Evolutionary conservation across 2,329 filamentous ascomycete genomes (phyloP), one percentile per base, ranked within the genome.

Genomic region (Hymenoscyphus albidus): DNA sequence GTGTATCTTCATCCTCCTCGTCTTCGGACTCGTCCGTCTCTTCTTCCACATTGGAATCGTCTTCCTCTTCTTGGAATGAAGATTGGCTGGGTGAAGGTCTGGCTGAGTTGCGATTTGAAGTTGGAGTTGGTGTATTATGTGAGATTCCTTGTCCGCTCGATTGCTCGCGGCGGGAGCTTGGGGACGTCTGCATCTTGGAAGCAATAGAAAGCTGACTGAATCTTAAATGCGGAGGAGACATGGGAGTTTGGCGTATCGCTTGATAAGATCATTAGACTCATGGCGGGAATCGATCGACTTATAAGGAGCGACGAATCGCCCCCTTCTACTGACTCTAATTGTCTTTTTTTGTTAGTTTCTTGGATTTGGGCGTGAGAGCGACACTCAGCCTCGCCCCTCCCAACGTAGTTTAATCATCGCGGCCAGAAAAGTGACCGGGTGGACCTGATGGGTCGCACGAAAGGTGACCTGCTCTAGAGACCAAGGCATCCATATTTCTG

Each of bases 141-240:
- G 44, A 27, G 18, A 12, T 13, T 5, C 6, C 7, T 7, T 54
- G n/a, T 54, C 48, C 18, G 10, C 48, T 10, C 48, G 48, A 54
- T 54, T 54, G n/a, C 18, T 54, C 48, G 13, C 2, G 48, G 18
- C 18, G 18, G 48, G 48, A 54, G 48, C 48, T 54, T 56, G 68
- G 65, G 62, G 70, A 64, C 39, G 69, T 61, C 56, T 74, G 67
- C 73, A 75, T 75, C 55, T 57, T 69, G 64, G 67, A 64, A 13
- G 67, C 61, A 56, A 75, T 67, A 12, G 72, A 70, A 60, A 74
- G 72, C 66, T 73, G 71, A 67, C 68, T 69, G 65, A 74, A 75
- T 64, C 68, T 67, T 14, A 70, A 67, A 60, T 69, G 65, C 62
- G 73, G 71, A 48, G 69, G 64, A 69, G 72, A 74, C 73, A 75